Conservation (phyloP, 1,284 basidiomycete species). For the Cryptococcus jaspeensis region DNA sequence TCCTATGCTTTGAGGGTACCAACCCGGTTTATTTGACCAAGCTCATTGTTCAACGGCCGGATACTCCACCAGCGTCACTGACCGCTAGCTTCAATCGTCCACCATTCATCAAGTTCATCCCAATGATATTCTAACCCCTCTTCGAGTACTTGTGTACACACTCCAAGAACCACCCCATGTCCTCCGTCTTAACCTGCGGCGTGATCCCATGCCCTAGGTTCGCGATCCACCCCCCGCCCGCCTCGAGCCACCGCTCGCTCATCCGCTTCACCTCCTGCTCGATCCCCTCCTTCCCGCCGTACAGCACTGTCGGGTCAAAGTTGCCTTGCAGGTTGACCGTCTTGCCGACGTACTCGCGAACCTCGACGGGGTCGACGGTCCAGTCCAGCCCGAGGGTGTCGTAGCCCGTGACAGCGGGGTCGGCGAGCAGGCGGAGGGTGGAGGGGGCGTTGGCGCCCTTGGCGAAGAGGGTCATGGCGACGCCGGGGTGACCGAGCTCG, state of each 20-base stretch:
- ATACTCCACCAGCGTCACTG: background rate
- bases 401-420: conserved; percentile 63
- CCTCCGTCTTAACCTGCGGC: conserved; percentile 89
- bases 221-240: conserved; percentile 77
- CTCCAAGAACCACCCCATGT: conserved; percentile 84
- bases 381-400: conserved; percentile 87
- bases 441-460: conserved; percentile 76
- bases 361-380: conserved; percentile 72
- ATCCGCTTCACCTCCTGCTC: conserved; percentile 82
- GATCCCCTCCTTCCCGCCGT: conserved; percentile 84
- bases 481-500: conserved; percentile 58
- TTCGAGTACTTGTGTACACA: conserved; percentile 76
- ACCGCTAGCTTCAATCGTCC: background rate
- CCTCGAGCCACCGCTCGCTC: conserved; percentile 68
- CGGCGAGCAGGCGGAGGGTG: conserved; percentile 33
- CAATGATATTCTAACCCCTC: conserved; percentile 14
- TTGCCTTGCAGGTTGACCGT: conserved; percentile 88
- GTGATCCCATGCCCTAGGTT: conserved; percentile 98
- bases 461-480: conserved; percentile 86
- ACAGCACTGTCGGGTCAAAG: conserved; percentile 84
- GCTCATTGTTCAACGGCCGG: background rate
- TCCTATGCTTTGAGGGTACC: too few relatives aligned
- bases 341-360: conserved; percentile 60
- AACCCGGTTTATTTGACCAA: too few relatives aligned
- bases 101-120: background rate